phyloP scores from a whole-genome alignment of 192 early-diverging fungal species.

The Thoreauomyces humboldtii region DNA sequence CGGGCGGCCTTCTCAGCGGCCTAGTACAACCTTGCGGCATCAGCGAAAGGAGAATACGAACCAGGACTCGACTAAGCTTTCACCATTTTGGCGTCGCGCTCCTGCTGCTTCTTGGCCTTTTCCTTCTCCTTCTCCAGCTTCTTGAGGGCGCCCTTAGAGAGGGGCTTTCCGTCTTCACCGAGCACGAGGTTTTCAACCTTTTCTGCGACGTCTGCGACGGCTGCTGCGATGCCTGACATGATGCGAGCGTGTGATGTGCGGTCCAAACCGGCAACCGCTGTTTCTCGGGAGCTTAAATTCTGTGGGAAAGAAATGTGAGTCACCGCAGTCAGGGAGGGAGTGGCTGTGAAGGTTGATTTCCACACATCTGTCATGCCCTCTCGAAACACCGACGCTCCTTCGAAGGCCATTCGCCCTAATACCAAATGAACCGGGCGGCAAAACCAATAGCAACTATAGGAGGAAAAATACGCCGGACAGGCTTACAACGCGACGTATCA shows the following conservation, averaged over 20 bases:
- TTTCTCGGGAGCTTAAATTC: no score
- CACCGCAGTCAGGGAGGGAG: no score
- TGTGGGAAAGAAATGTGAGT: no score
- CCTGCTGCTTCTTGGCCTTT: constrained; percentile 73
- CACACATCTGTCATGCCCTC: no score
- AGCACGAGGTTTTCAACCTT: constrained; percentile 38
- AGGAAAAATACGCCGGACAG: constrained; percentile 22
- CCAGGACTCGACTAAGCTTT: background rate
- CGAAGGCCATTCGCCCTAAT: no score
- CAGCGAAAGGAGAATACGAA: background rate
- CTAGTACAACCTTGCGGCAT: constrained; percentile 22
- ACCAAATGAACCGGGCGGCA: no score
- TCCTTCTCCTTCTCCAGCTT: constrained; percentile 88
- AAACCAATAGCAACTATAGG: background rate
- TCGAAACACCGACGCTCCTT: no score
- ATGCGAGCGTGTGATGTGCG: no score
- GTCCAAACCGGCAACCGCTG: no score
- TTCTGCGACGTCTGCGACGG: constrained; percentile 12
- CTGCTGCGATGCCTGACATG: constrained; percentile 9
- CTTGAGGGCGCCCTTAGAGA: constrained; percentile 89
- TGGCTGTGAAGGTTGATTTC: no score
- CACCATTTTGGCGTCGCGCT: constrained; percentile 46
- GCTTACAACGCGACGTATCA: constrained; percentile 31
- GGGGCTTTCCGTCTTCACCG: constrained; percentile 82
- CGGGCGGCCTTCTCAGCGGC: constrained; percentile 70